phyloP scores from a whole-genome alignment of 371 early-diverging fungal genomes.

The Mucor circinelloides region DNA sequence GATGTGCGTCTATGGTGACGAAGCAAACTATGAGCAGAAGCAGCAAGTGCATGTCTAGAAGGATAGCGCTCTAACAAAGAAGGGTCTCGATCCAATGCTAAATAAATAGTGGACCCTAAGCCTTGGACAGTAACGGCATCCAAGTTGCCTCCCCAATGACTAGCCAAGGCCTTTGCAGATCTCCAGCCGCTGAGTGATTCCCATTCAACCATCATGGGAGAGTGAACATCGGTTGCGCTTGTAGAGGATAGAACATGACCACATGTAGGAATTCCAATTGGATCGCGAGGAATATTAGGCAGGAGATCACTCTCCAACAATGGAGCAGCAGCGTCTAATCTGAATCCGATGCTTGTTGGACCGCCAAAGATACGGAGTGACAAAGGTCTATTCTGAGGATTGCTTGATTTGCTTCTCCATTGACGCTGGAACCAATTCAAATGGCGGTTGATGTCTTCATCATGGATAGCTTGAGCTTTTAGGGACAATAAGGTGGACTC shows the following conservation, averaged over 20 bases:
- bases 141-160: conserved; percentile 79
- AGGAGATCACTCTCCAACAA: conserved; percentile 28
- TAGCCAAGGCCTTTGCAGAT: conserved; percentile 47
- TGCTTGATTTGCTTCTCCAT: not conserved
- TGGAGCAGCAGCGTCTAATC: conserved; percentile 29
- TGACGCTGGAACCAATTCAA: conserved; percentile 21
- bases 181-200: conserved; percentile 34
- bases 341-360: conserved; percentile 42
- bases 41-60: conserved; percentile 16
- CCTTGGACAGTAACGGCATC: conserved; percentile 73
- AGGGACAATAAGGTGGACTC: conserved; percentile 67
- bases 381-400: conserved; percentile 31
- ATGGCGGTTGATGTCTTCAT: conserved; percentile 56
- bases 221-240: conserved; percentile 41
- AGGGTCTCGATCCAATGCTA: conserved; percentile 68
- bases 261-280: conserved; percentile 44
- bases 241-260: conserved; percentile 54
- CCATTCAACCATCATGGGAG: conserved; percentile 31
- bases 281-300: conserved; percentile 39
- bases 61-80: conserved; percentile 57
- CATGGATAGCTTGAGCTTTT: conserved; percentile 51
- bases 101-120: conserved; percentile 73
- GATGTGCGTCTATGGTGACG: conserved; percentile 39
- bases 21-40: conserved; percentile 34
- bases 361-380: conserved; percentile 41